Conservation (phyloP, 345 rosid species). For the Sisymbrium altissimum region DNA sequence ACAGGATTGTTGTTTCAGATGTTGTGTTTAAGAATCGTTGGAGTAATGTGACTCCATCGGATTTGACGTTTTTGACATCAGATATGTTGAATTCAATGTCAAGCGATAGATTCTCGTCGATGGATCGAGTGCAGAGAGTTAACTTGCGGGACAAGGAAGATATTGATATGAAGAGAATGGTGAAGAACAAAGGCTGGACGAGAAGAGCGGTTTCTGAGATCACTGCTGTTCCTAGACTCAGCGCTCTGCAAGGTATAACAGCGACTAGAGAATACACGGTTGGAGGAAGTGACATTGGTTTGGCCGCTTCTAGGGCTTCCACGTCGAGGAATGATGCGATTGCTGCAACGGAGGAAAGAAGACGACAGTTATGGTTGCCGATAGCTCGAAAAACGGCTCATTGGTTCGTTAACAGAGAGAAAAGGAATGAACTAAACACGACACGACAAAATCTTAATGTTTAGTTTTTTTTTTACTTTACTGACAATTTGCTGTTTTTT, state of each 20-base stretch:
- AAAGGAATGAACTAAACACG: constrained; percentile 24
- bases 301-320: constrained; percentile 20
- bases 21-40: constrained; percentile 61
- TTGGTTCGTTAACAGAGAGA: constrained; percentile 69
- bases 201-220: constrained; percentile 80
- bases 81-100: constrained; percentile 61
- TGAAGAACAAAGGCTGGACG: constrained; percentile 16
- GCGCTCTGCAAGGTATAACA: neutral
- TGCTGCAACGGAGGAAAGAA: constrained; percentile 43
- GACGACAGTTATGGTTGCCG: constrained; percentile 64
- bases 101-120: constrained; percentile 45
- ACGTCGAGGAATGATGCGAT: neutral
- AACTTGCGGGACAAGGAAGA: constrained; percentile 22
- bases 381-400: constrained; percentile 67
- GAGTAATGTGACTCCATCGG: constrained; percentile 85
- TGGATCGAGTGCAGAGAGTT: constrained; percentile 9
- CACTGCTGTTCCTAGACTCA: constrained; percentile 43
- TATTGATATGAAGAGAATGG: constrained; percentile 9
- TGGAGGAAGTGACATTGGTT: neutral
- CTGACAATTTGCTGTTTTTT: neutral
- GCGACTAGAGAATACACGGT: constrained; percentile 26
- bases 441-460: constrained; percentile 33
- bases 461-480: constrained; percentile 4
- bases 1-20: constrained; percentile 67
- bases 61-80: constrained; percentile 59